Conservation (phyloP, 2,329 filamentous ascomycete genomes). For the Immersiporthe knoxdaviesiana region DNA sequence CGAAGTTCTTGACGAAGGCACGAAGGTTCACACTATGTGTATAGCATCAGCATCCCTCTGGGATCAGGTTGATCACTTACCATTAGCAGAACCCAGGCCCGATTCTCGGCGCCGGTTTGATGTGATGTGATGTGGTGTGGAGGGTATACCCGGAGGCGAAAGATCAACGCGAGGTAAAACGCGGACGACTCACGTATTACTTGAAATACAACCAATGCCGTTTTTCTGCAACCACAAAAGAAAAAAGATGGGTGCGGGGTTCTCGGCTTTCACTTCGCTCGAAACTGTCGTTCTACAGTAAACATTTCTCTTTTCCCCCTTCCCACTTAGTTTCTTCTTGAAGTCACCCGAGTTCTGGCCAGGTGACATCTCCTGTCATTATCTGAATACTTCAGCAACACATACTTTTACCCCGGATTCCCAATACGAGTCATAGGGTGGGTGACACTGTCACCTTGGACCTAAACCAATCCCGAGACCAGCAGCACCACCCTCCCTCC, state of each 20-base stretch:
- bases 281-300: neutral
- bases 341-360: neutral
- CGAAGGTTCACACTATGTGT: too few relatives aligned
- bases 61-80: neutral
- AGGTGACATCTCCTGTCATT: neutral
- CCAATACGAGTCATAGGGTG: slow-evolving; percentile 8
- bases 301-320: neutral
- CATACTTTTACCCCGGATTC: neutral
- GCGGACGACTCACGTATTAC: neutral
- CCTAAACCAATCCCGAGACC: slow-evolving; percentile 4
- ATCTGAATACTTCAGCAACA: neutral
- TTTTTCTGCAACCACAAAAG: neutral
- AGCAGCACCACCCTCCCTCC: neutral
- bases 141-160: slow-evolving; percentile 2
- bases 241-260: neutral
- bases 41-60: neutral
- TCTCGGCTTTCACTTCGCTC: neutral
- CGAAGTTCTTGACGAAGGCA: neutral
- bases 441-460: neutral
- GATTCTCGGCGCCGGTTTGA: neutral
- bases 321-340: neutral
- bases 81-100: neutral
- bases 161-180: neutral
- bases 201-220: neutral
- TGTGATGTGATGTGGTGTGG: slow-evolving; percentile 4